These are phyloP conservation scores for Monilinia vaccinii-corymbosi DNA, from an alignment of 2,329 filamentous ascomycete genomes.

Conservation along the genomic window DNA sequence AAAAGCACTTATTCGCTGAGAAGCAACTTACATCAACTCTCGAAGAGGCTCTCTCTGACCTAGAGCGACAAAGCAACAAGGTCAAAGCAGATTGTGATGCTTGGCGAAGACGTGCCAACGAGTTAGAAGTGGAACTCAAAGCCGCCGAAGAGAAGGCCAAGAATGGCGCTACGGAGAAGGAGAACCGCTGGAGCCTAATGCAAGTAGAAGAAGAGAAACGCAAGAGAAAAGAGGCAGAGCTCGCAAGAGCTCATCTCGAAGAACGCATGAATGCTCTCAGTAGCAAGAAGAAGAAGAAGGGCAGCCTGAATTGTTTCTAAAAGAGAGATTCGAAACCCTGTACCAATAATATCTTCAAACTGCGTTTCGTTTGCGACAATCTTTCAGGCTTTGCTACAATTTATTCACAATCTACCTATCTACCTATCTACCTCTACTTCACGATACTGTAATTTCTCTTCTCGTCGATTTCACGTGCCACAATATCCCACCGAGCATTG, in stretches of 20 bases:
- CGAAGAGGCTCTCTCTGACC: slow-evolving; percentile 88
- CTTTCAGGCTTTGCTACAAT: not conserved
- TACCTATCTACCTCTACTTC: not conserved
- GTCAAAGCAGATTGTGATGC: slow-evolving; percentile 82
- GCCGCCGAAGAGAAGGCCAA: slow-evolving; percentile 41
- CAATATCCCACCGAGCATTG: not conserved
- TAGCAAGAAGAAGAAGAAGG: slow-evolving; percentile 68
- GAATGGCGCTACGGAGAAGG: slow-evolving; percentile 27
- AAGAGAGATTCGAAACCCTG: slow-evolving; percentile 2
- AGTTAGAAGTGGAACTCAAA: slow-evolving; percentile 37
- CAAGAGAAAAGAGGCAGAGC: slow-evolving; percentile 83
- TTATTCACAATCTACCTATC: not conserved
- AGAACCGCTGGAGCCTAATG: slow-evolving; percentile 62
- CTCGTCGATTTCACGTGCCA: not conserved
- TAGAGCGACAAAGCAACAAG: slow-evolving; percentile 86
- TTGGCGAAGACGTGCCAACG: slow-evolving; percentile 78
- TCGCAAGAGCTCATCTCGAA: slow-evolving; percentile 79
- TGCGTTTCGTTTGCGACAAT: not conserved
- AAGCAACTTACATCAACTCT: slow-evolving; percentile 92
- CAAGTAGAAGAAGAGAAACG: slow-evolving; percentile 94
- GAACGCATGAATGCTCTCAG: slow-evolving; percentile 89
- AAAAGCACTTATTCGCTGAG: slow-evolving; percentile 93
- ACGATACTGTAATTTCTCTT: slow-evolving; percentile 4
- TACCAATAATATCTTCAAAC: not conserved
- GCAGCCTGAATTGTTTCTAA: slow-evolving; percentile 85